Base-by-base conservation (phyloP, 2,329 filamentous ascomycete species). In the Aspergillus sp. region DNA sequence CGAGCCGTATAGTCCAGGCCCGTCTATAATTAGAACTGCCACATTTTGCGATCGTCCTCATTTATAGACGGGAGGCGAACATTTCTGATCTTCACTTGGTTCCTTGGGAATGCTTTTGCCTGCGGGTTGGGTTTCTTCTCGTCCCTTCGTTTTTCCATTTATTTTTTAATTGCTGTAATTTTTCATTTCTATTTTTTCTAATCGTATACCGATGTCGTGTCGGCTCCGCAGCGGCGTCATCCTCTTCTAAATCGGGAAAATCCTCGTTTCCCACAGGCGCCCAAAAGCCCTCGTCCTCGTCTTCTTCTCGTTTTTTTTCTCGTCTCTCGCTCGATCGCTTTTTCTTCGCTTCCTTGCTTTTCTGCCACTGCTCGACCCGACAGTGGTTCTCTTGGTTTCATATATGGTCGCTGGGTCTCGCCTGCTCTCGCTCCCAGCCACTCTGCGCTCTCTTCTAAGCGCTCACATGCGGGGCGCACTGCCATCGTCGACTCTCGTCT, bases 381-480 rank as follows among this genome's bases (percentile, higher is more conserved):
- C 40, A 34, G 45, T 13, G n/a, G 46, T 20, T 30, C 34, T 30
- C 46, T 20, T 46, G 6, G 40, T 42, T 42, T 42, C 40, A 42
- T 42, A 42, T 42, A 42, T 24, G 22, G 20, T 24, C 44, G 24
- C 22, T 46, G 24, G 22, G 44, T 46, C 8, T 24, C n/a, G 4
- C 13, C 27, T 22, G 20, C 5, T 12, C 27, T 8, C 41, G 12
- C 41, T 19, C 51, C 27, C 51, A 53, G 51, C 51, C 51, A 46
- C 51, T 45, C 46, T 48, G 19, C 15, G 45, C 22, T 12, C 24
- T 48, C 45, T 30, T 53, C 51, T 46, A 46, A 46, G 51, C 51
- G 51, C 51, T 53, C 51, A 47, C 30, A 41, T 54, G 51, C 51
- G 44, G 51, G 51, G 42, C 39, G 51, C 51, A 53, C 42, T 53